Evolutionary conservation across 257 asterid species (phyloP).

Genomic region (Thymus quinquecostatus): DNA sequence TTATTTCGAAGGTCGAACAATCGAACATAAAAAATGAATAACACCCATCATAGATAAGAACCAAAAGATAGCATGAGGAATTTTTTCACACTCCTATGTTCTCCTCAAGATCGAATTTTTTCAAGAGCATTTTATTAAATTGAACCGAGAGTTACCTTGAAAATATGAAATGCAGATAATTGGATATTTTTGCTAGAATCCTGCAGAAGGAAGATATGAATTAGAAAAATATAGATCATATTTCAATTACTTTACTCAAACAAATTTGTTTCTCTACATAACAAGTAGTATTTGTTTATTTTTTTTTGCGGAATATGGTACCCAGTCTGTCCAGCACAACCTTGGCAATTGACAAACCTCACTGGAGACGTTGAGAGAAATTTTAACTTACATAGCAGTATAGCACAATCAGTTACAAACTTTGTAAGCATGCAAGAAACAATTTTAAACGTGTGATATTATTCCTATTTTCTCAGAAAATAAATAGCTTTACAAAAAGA

Average conservation of each 20-base stretch:
- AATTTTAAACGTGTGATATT: constrained; percentile 1
- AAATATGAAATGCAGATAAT: constrained; percentile 91
- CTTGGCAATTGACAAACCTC: constrained; percentile 16
- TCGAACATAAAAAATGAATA: neutral
- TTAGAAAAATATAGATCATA: constrained; percentile 25
- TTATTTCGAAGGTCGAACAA: constrained; percentile 2
- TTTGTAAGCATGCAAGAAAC: neutral
- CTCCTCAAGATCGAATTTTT: constrained; percentile 26
- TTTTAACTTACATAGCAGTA: constrained; percentile 3
- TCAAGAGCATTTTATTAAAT: neutral
- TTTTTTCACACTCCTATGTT: neutral
- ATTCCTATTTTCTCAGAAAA: constrained; percentile 16
- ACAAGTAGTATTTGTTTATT: neutral
- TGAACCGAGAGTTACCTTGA: constrained; percentile 63
- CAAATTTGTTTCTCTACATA: constrained; percentile 23
- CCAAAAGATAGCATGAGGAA: too few species aligned
- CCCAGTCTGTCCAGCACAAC: constrained; percentile 19
- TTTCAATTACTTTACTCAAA: constrained; percentile 15
- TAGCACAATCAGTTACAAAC: neutral
- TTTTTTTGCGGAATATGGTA: neutral
- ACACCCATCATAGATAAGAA: neutral
- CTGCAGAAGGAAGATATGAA: constrained; percentile 46
- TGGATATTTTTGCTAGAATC: constrained; percentile 97
- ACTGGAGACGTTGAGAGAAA: constrained; percentile 4
- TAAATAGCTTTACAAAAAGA: neutral